Evolutionary conservation across 371 early-diverging fungal species (phyloP), one percentile per base, ranked within the genome.

Genomic region (Furculomyces boomerangus): DNA sequence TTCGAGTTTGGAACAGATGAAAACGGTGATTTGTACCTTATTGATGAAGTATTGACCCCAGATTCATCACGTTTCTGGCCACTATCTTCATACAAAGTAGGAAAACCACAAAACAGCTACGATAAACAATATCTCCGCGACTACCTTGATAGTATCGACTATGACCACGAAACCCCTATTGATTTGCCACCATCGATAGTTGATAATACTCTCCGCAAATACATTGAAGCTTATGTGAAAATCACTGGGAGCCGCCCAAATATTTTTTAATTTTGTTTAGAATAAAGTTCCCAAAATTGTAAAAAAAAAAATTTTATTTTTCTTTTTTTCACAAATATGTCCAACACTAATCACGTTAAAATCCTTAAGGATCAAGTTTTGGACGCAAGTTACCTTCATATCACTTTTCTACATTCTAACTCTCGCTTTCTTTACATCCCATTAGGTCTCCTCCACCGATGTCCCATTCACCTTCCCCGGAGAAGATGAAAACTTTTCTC

Each of bases 11-110:
- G 98, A 53, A 77, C 86, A 25, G 91, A 95, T 67, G 75, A 75
- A 46, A 57, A 81, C 27, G 86, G 89, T 53, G 73, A 68, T 29
- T 63, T 95, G 27, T 79, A 84, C 55, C 67, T 97, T 58, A 83
- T 88, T 20, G 98, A 97, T 63, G 98, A 97, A 70, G 94, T 90
- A 22, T 75, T 97, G 60, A 97, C 98, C 1, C 97, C 95, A 39
- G 98, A 97, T 58, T 97, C 96, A 43, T 93, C 93, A 30, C 75
- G 98, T 22, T 97, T 94, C 78, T 97, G 98, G 98, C 90, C 90
- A 16, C 80, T 81, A 30, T 70, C 72, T 43, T 60, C 70, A 41
- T 95, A 93, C 68, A 73, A 75, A 57, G 74, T 81, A 22, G 98
- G 95, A 14, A 63, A 74, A 55, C 62, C 74, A 14, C 98, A 95